phyloP scores from a whole-genome alignment of 441 rosid genomes.

The Gossypium lobatum region DNA sequence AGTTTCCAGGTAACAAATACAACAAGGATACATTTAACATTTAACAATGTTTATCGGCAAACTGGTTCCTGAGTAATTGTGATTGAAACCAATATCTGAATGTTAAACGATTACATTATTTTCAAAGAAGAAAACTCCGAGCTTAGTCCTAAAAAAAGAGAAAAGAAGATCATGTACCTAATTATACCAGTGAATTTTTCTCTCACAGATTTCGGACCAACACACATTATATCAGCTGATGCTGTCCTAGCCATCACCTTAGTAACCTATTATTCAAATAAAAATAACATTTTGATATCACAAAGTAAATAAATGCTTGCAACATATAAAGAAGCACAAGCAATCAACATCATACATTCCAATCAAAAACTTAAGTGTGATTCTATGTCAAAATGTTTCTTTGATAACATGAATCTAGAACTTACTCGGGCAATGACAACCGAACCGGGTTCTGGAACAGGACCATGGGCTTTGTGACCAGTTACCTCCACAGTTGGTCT shows the following conservation, averaged over 20 bases:
- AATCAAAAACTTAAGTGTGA: not conserved
- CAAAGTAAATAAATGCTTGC: not conserved
- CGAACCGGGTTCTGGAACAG: constrained; percentile 77
- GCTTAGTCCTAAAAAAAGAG: not conserved
- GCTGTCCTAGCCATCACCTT: constrained; percentile 77
- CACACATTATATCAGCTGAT: constrained; percentile 76
- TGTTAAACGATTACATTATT: not conserved
- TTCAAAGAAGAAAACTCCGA: not conserved
- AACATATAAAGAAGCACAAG: not conserved
- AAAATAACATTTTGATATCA: not conserved
- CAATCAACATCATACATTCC: not conserved
- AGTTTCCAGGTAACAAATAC: not conserved
- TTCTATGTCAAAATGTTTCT: not conserved
- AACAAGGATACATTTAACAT: not conserved
- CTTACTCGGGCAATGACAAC: constrained; percentile 74
- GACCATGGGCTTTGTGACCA: constrained; percentile 77
- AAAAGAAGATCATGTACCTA: constrained; percentile 33
- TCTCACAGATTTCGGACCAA: constrained; percentile 65
- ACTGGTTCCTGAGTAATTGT: not conserved
- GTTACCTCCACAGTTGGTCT: constrained; percentile 69
- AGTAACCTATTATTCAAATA: constrained; percentile 47
- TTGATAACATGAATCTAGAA: not conserved
- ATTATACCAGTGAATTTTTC: constrained; percentile 82
- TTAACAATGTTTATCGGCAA: not conserved
- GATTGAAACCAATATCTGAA: not conserved